Conservation (phyloP, 2,329 filamentous ascomycete genomes). For the Zalaria obscura region DNA sequence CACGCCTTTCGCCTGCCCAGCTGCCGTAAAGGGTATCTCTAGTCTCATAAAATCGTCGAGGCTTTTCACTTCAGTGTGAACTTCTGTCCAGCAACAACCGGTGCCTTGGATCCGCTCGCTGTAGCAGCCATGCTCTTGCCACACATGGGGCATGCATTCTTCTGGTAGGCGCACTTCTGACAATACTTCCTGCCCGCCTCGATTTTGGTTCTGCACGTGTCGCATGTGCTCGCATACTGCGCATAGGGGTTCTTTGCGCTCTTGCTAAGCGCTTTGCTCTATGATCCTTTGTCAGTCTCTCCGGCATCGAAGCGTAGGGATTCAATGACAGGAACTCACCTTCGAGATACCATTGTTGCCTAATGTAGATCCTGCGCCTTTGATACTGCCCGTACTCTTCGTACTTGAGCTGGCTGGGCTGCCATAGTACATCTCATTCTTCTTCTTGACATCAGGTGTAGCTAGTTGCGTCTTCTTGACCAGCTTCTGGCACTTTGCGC, state of each 20-base stretch:
- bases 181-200: conserved; percentile 46
- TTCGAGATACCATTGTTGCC: conserved; percentile 46
- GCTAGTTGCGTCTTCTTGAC: conserved; percentile 46
- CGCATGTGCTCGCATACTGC: conserved; percentile 47
- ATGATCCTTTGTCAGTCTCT: neutral
- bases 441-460: conserved; percentile 52
- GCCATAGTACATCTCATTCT: conserved; percentile 52
- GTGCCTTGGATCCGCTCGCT: conserved; percentile 26
- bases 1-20: too few relatives aligned
- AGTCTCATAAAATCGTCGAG: neutral
- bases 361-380: conserved; percentile 35
- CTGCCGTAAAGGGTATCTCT: too few relatives aligned
- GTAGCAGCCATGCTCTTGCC: conserved; percentile 38
- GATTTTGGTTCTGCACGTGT: conserved; percentile 49
- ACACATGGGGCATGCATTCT: conserved; percentile 49
- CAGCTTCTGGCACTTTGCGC: conserved; percentile 49
- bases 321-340: conserved; percentile 21
- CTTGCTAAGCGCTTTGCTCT: conserved; percentile 52
- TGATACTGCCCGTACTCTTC: conserved; percentile 24
- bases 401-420: conserved; percentile 33
- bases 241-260: conserved; percentile 53
- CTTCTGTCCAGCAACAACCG: conserved; percentile 45
- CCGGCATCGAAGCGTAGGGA: too few relatives aligned
- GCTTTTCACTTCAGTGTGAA: conserved; percentile 41
- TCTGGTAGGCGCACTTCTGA: conserved; percentile 48